A percentile compares a stretch with the other conserved stretches of the same genome.
These are phyloP conservation scores for Septoria petroselini DNA, from an alignment of 2,329 filamentous ascomycete genomes.

Conservation along the genomic window DNA sequence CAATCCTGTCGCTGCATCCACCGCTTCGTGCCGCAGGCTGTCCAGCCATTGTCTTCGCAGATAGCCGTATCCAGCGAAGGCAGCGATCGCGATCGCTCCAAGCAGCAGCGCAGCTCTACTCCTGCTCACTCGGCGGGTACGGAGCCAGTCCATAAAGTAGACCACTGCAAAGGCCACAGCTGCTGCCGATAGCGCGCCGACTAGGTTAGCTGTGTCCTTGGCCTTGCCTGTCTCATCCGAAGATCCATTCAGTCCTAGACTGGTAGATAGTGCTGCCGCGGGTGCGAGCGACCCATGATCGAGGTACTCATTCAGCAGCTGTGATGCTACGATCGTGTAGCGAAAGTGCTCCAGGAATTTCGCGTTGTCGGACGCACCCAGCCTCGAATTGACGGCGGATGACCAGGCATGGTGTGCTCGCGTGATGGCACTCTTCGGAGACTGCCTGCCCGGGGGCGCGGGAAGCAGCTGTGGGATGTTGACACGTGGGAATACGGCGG, in stretches of 20 bases:
- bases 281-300: slow-evolving; percentile 44
- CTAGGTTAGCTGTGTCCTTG: slow-evolving; percentile 49
- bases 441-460: slow-evolving; percentile 7
- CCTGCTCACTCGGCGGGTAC: slow-evolving; percentile 55
- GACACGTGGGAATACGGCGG: slow-evolving; percentile 19
- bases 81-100: slow-evolving; percentile 52
- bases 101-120: slow-evolving; percentile 50
- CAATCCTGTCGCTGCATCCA: slow-evolving; percentile 66
- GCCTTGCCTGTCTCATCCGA: slow-evolving; percentile 20
- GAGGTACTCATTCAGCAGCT: slow-evolving; percentile 70
- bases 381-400: slow-evolving; percentile 64
- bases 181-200: slow-evolving; percentile 64
- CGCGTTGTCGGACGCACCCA: slow-evolving; percentile 74
- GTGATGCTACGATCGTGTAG: slow-evolving; percentile 88
- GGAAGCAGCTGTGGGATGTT: slow-evolving; percentile 22
- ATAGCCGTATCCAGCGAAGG: slow-evolving; percentile 65
- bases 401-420: slow-evolving; percentile 49
- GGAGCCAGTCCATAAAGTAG: slow-evolving; percentile 70
- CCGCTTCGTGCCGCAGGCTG: slow-evolving; percentile 69
- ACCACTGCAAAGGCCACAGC: slow-evolving; percentile 59
- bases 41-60: slow-evolving; percentile 77
- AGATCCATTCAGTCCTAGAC: slow-evolving; percentile 25
- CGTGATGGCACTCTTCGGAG: slow-evolving; percentile 32
- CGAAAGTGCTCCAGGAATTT: slow-evolving; percentile 89
- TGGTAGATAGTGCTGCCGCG: slow-evolving; percentile 13